phyloP scores from a whole-genome alignment of 2,329 filamentous ascomycete genomes.

The Dactylellina leptospora region DNA sequence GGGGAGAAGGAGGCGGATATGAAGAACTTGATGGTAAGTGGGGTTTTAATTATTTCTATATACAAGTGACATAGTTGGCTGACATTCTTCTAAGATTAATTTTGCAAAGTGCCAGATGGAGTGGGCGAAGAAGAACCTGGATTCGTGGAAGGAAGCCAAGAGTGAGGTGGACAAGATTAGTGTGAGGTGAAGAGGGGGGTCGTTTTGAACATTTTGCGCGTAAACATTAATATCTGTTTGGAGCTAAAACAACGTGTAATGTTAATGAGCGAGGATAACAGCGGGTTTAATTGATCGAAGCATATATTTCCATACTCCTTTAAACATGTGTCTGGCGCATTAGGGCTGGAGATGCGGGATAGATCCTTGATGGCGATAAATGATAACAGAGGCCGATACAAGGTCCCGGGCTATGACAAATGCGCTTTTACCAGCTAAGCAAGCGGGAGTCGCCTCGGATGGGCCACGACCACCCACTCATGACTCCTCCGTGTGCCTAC shows the following conservation, averaged over 20 bases:
- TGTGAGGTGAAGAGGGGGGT: slow-evolving; percentile 58
- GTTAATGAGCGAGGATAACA: no score
- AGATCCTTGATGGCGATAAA: not conserved
- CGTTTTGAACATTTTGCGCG: not conserved
- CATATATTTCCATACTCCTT: no score
- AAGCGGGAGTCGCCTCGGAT: slow-evolving; percentile 9
- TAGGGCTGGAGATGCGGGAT: no score
- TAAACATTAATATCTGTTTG: no score
- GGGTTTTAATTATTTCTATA: slow-evolving; percentile 11
- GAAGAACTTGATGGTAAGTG: slow-evolving; percentile 89
- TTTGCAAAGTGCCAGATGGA: slow-evolving; percentile 93
- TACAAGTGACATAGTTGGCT: slow-evolving; percentile 18
- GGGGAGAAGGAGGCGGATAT: slow-evolving; percentile 94
- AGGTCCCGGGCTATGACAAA: slow-evolving; percentile 37
- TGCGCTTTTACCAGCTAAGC: slow-evolving; percentile 26
- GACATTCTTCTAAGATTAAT: slow-evolving; percentile 70
- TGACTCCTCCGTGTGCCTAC: slow-evolving; percentile 16
- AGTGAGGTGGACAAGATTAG: slow-evolving; percentile 89
- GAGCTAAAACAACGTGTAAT: no score
- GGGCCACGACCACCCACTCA: not conserved
- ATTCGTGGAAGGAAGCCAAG: slow-evolving; percentile 90
- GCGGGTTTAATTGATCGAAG: no score
- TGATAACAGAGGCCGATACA: no score
- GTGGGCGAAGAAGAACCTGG: slow-evolving; percentile 90
- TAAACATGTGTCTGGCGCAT: no score